These are phyloP conservation scores for Miamiensis avidus DNA, from an alignment of 169 alveolate genomes.

Conservation along the genomic window DNA sequence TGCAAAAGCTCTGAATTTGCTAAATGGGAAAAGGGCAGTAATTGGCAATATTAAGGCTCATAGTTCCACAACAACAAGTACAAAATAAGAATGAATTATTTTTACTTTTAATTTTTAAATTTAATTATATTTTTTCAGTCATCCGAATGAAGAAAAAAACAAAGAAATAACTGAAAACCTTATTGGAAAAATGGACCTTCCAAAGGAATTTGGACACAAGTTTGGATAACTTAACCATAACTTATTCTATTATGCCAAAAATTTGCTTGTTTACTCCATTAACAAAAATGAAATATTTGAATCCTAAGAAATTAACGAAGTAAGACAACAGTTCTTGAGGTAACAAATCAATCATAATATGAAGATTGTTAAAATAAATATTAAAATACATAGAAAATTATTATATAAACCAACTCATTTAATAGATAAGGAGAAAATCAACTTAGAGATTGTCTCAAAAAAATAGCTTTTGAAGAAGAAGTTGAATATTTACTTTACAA, in stretches of 20 bases:
- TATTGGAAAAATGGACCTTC: constrained; percentile 18
- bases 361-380: too few relatives aligned
- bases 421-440: constrained; percentile 47
- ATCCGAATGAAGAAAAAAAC: constrained; percentile 41
- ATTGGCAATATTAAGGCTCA: constrained; percentile 35
- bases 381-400: too few relatives aligned
- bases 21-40: constrained; percentile 46
- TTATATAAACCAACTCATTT: too few relatives aligned
- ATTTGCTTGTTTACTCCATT: constrained; percentile 17
- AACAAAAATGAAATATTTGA: constrained; percentile 59
- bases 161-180: constrained; percentile 29
- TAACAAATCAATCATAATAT: too few relatives aligned
- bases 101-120: constrained; percentile 6
- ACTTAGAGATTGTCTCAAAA: constrained; percentile 40
- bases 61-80: constrained; percentile 32
- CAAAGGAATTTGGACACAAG: constrained; percentile 26
- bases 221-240: constrained; percentile 28
- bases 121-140: constrained; percentile 23
- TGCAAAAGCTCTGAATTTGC: constrained; percentile 35
- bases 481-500: constrained; percentile 15
- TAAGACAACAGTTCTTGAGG: constrained; percentile 37
- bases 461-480: constrained; percentile 48
- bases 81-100: constrained; percentile 3
- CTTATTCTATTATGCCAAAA: constrained; percentile 34
- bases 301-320: constrained; percentile 39